Percentiles rank a stretch among this genome's conserved stretches.
Evolutionary conservation across 2,329 filamentous ascomycete genomes (phyloP).

Genomic region (Ascochyta clinopodiicola): DNA sequence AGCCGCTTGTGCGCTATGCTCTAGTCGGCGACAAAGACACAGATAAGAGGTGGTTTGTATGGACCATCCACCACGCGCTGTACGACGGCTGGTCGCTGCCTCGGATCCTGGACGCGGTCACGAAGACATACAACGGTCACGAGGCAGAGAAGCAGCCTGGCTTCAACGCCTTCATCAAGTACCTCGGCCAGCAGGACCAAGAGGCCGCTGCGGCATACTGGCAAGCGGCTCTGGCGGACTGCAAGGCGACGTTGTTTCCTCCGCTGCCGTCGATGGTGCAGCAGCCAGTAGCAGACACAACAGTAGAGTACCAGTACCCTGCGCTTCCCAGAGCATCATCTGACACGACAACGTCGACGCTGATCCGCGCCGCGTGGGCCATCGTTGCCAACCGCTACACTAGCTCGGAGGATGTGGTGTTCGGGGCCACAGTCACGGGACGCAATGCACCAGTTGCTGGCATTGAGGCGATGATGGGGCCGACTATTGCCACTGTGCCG

Average conservation of each 20-base stretch:
- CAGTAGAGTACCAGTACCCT: not conserved
- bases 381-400: slow-evolving; percentile 31
- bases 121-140: slow-evolving; percentile 9
- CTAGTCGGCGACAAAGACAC: no score
- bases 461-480: slow-evolving; percentile 50
- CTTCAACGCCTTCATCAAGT: slow-evolving; percentile 23
- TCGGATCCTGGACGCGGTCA: slow-evolving; percentile 7
- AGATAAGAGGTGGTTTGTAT: slow-evolving; percentile 15
- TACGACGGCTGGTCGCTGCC: slow-evolving; percentile 41
- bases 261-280: not conserved
- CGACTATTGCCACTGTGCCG: slow-evolving; percentile 51
- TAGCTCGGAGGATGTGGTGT: slow-evolving; percentile 42
- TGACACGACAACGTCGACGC: slow-evolving; percentile 15
- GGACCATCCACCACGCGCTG: slow-evolving; percentile 47
- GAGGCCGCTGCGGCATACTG: not conserved
- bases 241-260: not conserved
- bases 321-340: not conserved
- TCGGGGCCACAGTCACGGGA: slow-evolving; percentile 48
- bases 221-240: not conserved
- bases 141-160: not conserved
- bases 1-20: no score
- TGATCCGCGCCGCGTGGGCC: slow-evolving; percentile 40
- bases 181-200: not conserved
- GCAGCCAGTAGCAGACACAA: not conserved
- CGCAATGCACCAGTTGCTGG: slow-evolving; percentile 46